These are phyloP conservation scores for Globisporangium sylvaticum DNA, from an alignment of 352 stramenopile species.

Conservation along the genomic window DNA sequence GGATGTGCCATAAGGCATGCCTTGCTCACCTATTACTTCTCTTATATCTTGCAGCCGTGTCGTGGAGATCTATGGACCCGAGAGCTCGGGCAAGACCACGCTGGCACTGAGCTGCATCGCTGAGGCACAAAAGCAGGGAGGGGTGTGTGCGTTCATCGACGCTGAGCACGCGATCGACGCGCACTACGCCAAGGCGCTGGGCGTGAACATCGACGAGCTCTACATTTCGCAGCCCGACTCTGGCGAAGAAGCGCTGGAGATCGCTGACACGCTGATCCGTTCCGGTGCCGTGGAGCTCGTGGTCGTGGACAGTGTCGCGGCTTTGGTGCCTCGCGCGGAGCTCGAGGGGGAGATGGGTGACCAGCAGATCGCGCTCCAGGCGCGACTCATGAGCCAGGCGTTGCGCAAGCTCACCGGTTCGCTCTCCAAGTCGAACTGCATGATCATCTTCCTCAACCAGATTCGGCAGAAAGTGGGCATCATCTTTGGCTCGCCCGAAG, in stretches of 20 bases:
- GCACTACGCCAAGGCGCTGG: slow-evolving; percentile 89
- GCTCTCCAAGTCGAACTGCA: slow-evolving; percentile 93
- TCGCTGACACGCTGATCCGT: slow-evolving; percentile 96
- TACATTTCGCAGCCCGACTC: slow-evolving; percentile 97
- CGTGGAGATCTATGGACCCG: slow-evolving; percentile 98
- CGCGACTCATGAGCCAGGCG: slow-evolving; percentile 96
- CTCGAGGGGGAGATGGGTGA: slow-evolving; percentile 94
- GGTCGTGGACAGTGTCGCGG: slow-evolving; percentile 97
- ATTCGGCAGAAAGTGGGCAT: slow-evolving; percentile 96
- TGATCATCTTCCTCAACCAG: slow-evolving; percentile 99
- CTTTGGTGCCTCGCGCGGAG: slow-evolving; percentile 95
- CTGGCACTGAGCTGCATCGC: slow-evolving; percentile 96
- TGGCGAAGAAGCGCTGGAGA: slow-evolving; percentile 98
- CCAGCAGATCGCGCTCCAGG: slow-evolving; percentile 96
- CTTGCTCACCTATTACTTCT: slow-evolving; percentile 5
- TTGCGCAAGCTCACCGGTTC: slow-evolving; percentile 96
- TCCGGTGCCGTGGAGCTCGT: slow-evolving; percentile 96
- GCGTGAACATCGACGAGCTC: slow-evolving; percentile 95
- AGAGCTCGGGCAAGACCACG: slow-evolving; percentile 98
- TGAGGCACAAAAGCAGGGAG: slow-evolving; percentile 92
- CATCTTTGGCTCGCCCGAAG: slow-evolving; percentile 97
- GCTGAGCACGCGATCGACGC: slow-evolving; percentile 98
- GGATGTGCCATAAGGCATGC: neutral
- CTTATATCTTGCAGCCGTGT: slow-evolving; percentile 71
- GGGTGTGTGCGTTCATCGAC: slow-evolving; percentile 97